A percentile compares a stretch with the other conserved stretches of the same genome.
phyloP scores from a whole-genome alignment of 2,329 filamentous ascomycete species.

The Hortaea werneckii region DNA sequence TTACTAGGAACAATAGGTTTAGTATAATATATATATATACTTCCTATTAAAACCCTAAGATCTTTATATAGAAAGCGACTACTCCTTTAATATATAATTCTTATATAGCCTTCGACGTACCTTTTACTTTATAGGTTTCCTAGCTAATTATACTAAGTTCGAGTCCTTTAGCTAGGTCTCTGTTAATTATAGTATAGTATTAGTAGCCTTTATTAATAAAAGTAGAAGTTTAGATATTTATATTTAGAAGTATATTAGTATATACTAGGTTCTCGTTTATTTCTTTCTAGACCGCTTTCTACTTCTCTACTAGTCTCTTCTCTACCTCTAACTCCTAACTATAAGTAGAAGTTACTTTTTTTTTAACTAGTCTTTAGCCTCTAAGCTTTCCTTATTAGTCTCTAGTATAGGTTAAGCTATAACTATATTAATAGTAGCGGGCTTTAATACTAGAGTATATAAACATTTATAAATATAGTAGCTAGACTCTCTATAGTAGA shows the following conservation, averaged over 20 bases:
- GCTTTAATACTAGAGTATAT: no score
- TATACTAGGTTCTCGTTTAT: conserved; percentile 3
- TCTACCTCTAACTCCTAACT: conserved; percentile 5
- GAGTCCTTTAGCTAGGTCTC: conserved; percentile 3
- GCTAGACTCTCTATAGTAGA: no score
- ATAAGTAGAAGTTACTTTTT: conserved; percentile 3
- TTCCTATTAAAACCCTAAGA: neutral
- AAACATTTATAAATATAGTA: no score
- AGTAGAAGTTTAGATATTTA: conserved; percentile 1
- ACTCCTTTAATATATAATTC: conserved; percentile 2
- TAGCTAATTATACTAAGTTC: conserved; percentile 1
- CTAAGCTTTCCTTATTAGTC: neutral
- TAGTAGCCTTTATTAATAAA: conserved; percentile 5
- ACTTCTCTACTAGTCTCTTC: no score
- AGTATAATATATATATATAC: neutral
- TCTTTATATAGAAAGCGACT: neutral
- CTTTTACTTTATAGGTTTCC: neutral
- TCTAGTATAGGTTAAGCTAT: neutral
- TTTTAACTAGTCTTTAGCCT: neutral
- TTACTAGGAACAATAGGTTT: neutral
- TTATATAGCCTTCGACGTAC: neutral
- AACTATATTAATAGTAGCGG: no score
- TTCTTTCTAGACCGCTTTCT: neutral
- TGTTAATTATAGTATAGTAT: no score
- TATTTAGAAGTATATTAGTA: conserved; percentile 4